Evolutionary conservation across 163 green algal genomes (phyloP).

Genomic region (Volvox carteri): DNA sequence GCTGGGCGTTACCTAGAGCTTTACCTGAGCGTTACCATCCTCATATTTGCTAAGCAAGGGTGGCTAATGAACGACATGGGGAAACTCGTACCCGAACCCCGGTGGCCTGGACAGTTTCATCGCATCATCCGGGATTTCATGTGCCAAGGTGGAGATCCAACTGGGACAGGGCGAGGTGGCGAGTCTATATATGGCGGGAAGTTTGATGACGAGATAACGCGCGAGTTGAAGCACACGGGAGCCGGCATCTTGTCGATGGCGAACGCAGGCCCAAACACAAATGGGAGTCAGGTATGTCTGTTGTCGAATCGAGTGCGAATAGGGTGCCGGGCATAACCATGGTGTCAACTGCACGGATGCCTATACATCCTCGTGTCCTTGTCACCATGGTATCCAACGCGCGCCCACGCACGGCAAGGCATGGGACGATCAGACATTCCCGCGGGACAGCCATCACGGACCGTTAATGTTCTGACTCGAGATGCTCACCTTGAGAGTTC

Average conservation of each 20-base stretch:
- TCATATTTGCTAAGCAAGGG: background rate
- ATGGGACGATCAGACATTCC: no score
- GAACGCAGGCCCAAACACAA: constrained; percentile 93
- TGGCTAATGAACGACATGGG: background rate
- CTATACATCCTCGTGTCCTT: no score
- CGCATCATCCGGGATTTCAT: constrained; percentile 88
- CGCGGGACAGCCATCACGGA: no score
- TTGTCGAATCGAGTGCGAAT: no score
- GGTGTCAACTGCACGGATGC: no score
- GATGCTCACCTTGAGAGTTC: no score
- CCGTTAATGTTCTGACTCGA: no score
- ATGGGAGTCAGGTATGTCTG: constrained; percentile 87
- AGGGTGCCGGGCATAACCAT: no score
- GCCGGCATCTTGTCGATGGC: constrained; percentile 92
- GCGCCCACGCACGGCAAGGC: no score
- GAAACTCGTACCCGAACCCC: background rate
- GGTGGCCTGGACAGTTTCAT: constrained; percentile 79
- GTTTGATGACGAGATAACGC: constrained; percentile 72
- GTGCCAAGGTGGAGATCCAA: constrained; percentile 82
- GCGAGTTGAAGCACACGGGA: constrained; percentile 83
- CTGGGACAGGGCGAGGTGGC: constrained; percentile 83
- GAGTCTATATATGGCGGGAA: constrained; percentile 78
- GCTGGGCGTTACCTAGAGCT: no score
- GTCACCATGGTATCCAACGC: no score
- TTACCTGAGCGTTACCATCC: no score